Base-by-base conservation (phyloP, 148 eudicot genomes). In the Polygonum aviculare region DNA sequence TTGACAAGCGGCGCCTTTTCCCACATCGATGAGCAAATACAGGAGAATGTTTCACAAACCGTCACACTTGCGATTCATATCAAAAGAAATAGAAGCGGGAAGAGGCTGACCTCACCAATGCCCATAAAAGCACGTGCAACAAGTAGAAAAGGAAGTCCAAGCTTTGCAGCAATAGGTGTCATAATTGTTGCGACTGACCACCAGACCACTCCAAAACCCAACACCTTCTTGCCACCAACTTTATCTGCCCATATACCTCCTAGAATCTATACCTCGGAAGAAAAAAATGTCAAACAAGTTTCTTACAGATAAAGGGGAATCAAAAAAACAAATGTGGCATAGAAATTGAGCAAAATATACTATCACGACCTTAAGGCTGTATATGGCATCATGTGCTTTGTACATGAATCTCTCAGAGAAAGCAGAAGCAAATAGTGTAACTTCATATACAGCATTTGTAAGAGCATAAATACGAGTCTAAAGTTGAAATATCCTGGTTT, bases 191-290 rank as follows among this genome's bases (percentile, higher is more conserved):
- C 98, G 39, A 95, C 50, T 22, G 97, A 92, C 97, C 98, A 95
- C 98, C 98, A 94, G 76, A 95, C 71, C 80, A 95, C 98, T 79
- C 98, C 98, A 82, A 95, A 95, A 76, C 98, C 98, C 84, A 95
- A 84, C 9, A 95, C 98, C 47, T 75, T 79, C 78, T 95, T 95
- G 40, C 98, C 98, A 51, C 98, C 98, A 69, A 95, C 80, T 87
- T 85, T 95, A 85, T 95, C 98, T 39, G 97, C 97, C 98, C 97
- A 92, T 83, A 95, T 95, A 48, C 98, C 98, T 80, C 97, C 98
- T 75, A 84, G 82, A 81, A 95, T 92, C 98, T 92, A 78, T 76
- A 76, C n/a, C 31, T 54, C 82, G 77, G 70, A 77, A 78, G 70
- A 77, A 76, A 44, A 78, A 76, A 79, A n/a, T 31, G 65, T 49